Evolutionary conservation across 2,329 filamentous ascomycete genomes (phyloP).

Genomic region (Paracoccidioides lutzii): DNA sequence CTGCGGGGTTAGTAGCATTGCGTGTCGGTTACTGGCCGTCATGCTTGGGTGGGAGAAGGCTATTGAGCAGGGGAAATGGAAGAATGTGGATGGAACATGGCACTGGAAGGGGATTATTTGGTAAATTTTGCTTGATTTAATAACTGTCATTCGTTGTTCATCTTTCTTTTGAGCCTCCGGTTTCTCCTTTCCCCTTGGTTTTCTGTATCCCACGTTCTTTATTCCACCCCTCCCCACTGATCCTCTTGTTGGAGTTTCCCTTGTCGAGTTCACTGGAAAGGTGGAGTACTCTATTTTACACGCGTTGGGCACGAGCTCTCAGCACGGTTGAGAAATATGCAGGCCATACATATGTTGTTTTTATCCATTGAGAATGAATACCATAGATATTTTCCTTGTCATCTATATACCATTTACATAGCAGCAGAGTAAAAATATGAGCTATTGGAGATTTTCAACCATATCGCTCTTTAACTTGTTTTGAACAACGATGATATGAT

Average conservation of each 20-base stretch:
- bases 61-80: constrained; percentile 50
- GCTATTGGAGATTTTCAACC: not conserved
- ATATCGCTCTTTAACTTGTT: too few species aligned
- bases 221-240: too few species aligned
- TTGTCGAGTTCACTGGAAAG: too few species aligned
- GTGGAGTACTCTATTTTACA: not conserved
- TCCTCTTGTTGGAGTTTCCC: too few species aligned
- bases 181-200: too few species aligned
- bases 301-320: not conserved
- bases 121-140: not conserved
- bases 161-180: not conserved
- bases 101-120: constrained; percentile 42
- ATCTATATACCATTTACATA: not conserved
- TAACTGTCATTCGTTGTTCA: not conserved
- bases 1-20: constrained; percentile 54
- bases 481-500: too few species aligned
- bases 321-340: not conserved
- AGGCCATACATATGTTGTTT: not conserved
- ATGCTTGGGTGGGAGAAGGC: constrained; percentile 73
- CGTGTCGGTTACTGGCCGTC: constrained; percentile 62
- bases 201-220: too few species aligned
- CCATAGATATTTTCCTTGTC: not conserved
- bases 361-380: not conserved
- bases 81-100: constrained; percentile 64
- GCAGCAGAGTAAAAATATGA: too few species aligned